These are phyloP conservation scores for Vigna angularis DNA, from an alignment of 306 rosid species.

Conservation along the genomic window DNA sequence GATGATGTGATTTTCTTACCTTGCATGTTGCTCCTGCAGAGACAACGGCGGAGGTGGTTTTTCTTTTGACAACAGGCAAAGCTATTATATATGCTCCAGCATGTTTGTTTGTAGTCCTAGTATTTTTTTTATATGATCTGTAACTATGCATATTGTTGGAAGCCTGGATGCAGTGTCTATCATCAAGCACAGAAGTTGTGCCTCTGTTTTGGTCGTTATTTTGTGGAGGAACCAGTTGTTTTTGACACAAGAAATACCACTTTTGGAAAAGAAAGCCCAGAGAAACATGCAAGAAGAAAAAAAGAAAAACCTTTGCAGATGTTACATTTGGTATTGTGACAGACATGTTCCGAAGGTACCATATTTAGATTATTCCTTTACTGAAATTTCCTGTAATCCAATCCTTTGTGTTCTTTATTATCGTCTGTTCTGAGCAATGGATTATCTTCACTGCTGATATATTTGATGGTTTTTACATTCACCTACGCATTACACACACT, in stretches of 20 bases:
- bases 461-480: no score
- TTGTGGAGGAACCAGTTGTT: slow-evolving; percentile 33
- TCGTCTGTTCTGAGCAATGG: background rate
- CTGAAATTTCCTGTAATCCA: background rate
- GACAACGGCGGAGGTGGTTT: slow-evolving; percentile 68
- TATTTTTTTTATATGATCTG: slow-evolving; percentile 31
- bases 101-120: slow-evolving; percentile 16
- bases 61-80: slow-evolving; percentile 58
- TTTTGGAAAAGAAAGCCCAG: slow-evolving; percentile 17
- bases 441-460: background rate
- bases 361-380: background rate
- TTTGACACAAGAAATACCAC: slow-evolving; percentile 24
- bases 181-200: slow-evolving; percentile 16
- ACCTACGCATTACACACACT: background rate
- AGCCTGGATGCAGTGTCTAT: slow-evolving; percentile 9
- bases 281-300: slow-evolving; percentile 32
- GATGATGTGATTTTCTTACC: slow-evolving; percentile 32
- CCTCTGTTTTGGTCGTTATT: slow-evolving; percentile 3
- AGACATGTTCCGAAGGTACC: background rate
- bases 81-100: slow-evolving; percentile 10
- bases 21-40: slow-evolving; percentile 53
- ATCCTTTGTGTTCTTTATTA: background rate
- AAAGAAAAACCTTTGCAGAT: slow-evolving; percentile 7
- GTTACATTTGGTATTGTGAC: slow-evolving; percentile 1
- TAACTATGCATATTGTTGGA: slow-evolving; percentile 17